A percentile compares a stretch with the other conserved stretches of the same genome.
These are phyloP conservation scores for Nemania diffusa DNA, from an alignment of 2,329 filamentous ascomycete genomes.

Conservation along the genomic window DNA sequence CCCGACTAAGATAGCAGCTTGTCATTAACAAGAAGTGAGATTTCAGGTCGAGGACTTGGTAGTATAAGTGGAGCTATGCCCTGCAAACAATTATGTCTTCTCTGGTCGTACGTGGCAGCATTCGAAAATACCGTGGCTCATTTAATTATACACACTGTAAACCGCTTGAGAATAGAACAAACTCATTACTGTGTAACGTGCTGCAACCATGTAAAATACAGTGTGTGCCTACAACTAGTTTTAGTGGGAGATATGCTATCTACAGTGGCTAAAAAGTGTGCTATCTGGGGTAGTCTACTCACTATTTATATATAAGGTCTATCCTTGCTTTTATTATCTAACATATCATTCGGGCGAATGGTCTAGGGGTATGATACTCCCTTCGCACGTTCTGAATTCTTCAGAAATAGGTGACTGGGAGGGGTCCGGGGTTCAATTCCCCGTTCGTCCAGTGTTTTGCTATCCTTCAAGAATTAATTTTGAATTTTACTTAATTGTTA, in stretches of 20 bases:
- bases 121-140: neutral
- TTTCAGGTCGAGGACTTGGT: neutral
- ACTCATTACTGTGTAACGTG: neutral
- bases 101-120: neutral
- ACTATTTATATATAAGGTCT: no score
- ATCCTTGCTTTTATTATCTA: neutral
- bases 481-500: neutral
- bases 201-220: neutral
- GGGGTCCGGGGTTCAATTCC: constrained; percentile 43
- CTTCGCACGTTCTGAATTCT: constrained; percentile 35
- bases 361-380: constrained; percentile 43
- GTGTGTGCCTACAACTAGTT: neutral
- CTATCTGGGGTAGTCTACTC: no score
- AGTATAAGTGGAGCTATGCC: constrained; percentile 4
- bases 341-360: constrained; percentile 32
- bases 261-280: no score
- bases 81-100: neutral
- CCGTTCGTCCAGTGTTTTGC: constrained; percentile 34
- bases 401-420: constrained; percentile 27
- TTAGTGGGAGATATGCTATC: neutral
- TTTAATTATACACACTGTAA: neutral
- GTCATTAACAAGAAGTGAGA: neutral
- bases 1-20: neutral
- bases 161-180: neutral
- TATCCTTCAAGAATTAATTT: no score